Conservation (phyloP, 148 eudicot genomes). For the Camellia lanceoleosa region DNA sequence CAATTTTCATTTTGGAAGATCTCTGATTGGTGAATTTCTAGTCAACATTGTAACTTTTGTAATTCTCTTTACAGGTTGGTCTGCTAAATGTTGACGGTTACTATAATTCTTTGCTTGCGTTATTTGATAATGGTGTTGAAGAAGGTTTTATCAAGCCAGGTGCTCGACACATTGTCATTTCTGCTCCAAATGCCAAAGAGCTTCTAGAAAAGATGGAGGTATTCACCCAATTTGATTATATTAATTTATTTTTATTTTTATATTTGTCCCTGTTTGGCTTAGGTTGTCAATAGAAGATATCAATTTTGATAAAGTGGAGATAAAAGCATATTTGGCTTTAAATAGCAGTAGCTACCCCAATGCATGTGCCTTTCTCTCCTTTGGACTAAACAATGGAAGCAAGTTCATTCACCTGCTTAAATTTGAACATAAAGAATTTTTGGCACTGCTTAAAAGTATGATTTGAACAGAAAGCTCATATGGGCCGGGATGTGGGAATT, state of each 20-base stretch:
- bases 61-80: constrained; percentile 52
- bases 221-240: not conserved
- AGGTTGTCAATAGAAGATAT: not conserved
- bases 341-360: not conserved
- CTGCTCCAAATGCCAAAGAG: constrained; percentile 79
- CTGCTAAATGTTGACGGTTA: constrained; percentile 93
- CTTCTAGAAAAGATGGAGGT: constrained; percentile 82
- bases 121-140: constrained; percentile 90
- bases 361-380: constrained; percentile 9
- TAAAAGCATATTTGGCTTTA: not conserved
- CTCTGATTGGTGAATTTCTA: not conserved
- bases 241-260: not conserved
- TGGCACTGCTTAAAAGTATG: not conserved
- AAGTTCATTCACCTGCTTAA: not conserved
- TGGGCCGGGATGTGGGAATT: not conserved
- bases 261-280: not conserved
- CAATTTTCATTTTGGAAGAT: constrained; percentile 1
- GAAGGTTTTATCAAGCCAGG: constrained; percentile 93
- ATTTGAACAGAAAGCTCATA: not conserved
- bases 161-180: constrained; percentile 68
- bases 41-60: not conserved
- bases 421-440: not conserved
- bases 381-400: not conserved
- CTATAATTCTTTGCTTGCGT: constrained; percentile 70
- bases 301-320: not conserved